Base-by-base conservation (phyloP, 768 basidiomycete genomes). In the Tricholoma matsutake region DNA sequence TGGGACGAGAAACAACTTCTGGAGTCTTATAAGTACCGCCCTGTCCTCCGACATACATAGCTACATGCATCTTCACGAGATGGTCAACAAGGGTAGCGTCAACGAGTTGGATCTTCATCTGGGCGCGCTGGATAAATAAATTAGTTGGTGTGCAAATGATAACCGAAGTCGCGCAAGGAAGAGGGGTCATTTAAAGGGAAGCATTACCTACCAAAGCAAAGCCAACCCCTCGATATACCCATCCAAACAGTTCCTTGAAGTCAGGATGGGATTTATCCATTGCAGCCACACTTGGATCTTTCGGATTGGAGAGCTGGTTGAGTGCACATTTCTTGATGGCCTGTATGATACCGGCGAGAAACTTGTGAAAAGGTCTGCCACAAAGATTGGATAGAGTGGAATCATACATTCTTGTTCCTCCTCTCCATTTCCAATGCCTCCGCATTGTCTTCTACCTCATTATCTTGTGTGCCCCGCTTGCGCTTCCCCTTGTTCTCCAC, bases 381-480 rank as follows among this genome's bases (percentile, higher is more conserved):
- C 34, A 31, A 55, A 51, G 43, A 28, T 43, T 56, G 49, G 41
- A 57, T 32, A 43, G 59, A 14, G 18, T 22, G 35, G 31, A 13
- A 18, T 71, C 80, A 66, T 63, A 89, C 88, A 62, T 79, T 79
- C 71, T 86, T 89, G 68, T 89, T 90, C 5, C 78, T 75, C 65
- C 77, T 81, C 73, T 89, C 87, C 43, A 83, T 65, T 58, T 75
- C 64, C 31, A 35, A 28, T 25, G 63, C 63, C 14, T 67, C 70
- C 8, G 59, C 62, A 53, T 68, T 71, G 16, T 67, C 61, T 6
- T 41, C 59, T 34, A 45, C 18, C 22, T 18, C 64, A 41, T 68
- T 66, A 10, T 61, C 59, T 35, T 72, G 70, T 29, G 61, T 66
- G 16, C 55, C 67, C 54, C 61, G 66, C 57, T 70, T 72, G 56